A percentile compares a stretch with the other conserved stretches of the same genome.
Evolutionary conservation across 202 grass and related monocot species (phyloP).

Genomic region (Hordeum pubiflorum): DNA sequence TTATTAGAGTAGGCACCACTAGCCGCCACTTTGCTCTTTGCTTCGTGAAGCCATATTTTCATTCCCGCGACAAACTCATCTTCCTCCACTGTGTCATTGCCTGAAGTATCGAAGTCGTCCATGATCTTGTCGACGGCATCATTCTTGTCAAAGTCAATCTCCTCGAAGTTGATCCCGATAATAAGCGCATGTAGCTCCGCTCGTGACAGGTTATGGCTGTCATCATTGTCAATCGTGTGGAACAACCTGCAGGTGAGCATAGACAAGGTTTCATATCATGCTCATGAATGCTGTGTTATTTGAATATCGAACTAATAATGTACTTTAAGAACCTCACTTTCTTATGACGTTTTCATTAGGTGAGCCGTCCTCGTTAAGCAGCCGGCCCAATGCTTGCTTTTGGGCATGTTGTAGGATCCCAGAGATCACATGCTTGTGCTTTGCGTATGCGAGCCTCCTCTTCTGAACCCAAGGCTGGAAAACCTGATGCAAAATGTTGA

Average conservation of each 20-base stretch:
- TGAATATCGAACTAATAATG: not conserved
- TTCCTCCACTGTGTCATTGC: constrained; percentile 43
- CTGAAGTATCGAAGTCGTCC: constrained; percentile 71
- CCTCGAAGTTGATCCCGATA: constrained; percentile 68
- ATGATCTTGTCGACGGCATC: constrained; percentile 66
- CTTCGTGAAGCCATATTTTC: constrained; percentile 55
- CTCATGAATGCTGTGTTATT: constrained; percentile 9
- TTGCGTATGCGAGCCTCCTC: constrained; percentile 83
- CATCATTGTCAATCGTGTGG: constrained; percentile 52
- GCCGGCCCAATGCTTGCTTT: constrained; percentile 36
- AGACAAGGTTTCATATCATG: constrained; percentile 13
- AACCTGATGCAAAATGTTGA: constrained; percentile 47
- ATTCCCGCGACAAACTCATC: constrained; percentile 64
- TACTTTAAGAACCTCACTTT: constrained; percentile 42
- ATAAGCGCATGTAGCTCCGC: constrained; percentile 70
- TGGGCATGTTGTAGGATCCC: constrained; percentile 69
- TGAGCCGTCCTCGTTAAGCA: constrained; percentile 55
- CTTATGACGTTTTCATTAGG: constrained; percentile 49
- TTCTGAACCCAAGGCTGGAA: constrained; percentile 95
- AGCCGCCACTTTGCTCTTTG: constrained; percentile 24
- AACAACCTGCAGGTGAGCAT: constrained; percentile 53
- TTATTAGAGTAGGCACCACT: constrained; percentile 39
- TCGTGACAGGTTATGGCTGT: constrained; percentile 34
- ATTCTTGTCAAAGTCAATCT: constrained; percentile 57
- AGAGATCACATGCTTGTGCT: constrained; percentile 94